Evolutionary conservation across 768 basidiomycete genomes (phyloP).

Genomic region (Kwoniella dejecticola): DNA sequence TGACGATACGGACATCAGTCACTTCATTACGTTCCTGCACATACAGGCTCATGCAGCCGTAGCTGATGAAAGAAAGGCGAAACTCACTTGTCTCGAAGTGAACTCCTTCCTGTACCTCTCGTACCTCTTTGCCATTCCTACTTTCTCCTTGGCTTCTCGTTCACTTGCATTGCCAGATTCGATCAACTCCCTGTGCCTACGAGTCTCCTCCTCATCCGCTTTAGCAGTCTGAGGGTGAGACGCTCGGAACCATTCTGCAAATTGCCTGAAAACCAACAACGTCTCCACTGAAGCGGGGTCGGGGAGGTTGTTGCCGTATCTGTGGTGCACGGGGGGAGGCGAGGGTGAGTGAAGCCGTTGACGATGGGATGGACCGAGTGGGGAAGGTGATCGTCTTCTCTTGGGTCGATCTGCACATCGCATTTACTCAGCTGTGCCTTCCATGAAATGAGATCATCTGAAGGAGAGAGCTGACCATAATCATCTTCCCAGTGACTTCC

Average conservation of each 20-base stretch:
- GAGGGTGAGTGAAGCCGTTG: slow-evolving; percentile 32
- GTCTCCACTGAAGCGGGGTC: slow-evolving; percentile 43
- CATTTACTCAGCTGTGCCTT: not conserved
- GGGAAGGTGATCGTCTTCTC: slow-evolving; percentile 45
- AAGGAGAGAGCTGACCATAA: slow-evolving; percentile 31
- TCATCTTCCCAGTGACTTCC: slow-evolving; percentile 36
- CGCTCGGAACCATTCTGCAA: slow-evolving; percentile 48
- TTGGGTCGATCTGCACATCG: slow-evolving; percentile 38
- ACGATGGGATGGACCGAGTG: slow-evolving; percentile 29
- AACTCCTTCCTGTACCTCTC: slow-evolving; percentile 95
- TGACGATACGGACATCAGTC: no score
- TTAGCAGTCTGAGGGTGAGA: slow-evolving; percentile 47
- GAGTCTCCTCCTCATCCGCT: slow-evolving; percentile 45
- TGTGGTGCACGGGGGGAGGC: slow-evolving; percentile 18
- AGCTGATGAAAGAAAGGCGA: not conserved
- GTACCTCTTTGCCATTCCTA: slow-evolving; percentile 63
- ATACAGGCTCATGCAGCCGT: no score
- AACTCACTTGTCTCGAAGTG: slow-evolving; percentile 77
- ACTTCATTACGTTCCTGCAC: no score
- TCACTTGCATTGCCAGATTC: slow-evolving; percentile 25
- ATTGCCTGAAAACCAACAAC: slow-evolving; percentile 41
- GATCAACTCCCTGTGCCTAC: slow-evolving; percentile 23
- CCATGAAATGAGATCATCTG: no score
- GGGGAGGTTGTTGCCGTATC: slow-evolving; percentile 17
- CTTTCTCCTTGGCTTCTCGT: slow-evolving; percentile 29